These are phyloP conservation scores for Amanita rubescens DNA, from an alignment of 768 basidiomycete genomes.

Conservation along the genomic window DNA sequence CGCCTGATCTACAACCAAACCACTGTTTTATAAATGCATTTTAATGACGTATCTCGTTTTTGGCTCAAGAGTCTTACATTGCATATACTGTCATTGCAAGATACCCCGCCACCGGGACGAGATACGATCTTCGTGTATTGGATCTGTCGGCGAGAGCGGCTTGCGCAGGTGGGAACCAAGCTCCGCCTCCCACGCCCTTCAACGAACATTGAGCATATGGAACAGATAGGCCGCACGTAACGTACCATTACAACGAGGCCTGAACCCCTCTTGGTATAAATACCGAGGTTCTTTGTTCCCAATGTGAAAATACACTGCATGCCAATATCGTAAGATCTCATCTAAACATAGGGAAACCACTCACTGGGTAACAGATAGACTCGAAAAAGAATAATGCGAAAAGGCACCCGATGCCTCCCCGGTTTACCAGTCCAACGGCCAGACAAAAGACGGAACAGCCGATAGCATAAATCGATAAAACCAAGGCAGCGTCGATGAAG, in stretches of 20 bases:
- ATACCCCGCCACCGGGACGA: conserved; percentile 55
- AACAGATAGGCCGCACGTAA: conserved; percentile 8
- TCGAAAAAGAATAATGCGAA: conserved; percentile 70
- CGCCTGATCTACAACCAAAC: conserved; percentile 46
- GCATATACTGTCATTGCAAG: conserved; percentile 51
- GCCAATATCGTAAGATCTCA: neutral
- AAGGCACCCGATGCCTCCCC: conserved; percentile 50
- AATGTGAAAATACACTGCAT: conserved; percentile 53
- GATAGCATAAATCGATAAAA: conserved; percentile 47
- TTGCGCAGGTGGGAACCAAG: conserved; percentile 63
- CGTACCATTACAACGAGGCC: conserved; percentile 56
- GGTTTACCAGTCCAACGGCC: conserved; percentile 43
- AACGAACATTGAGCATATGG: neutral
- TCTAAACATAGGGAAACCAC: conserved; percentile 11
- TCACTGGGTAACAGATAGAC: conserved; percentile 63
- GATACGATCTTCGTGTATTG: conserved; percentile 47
- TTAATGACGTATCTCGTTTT: neutral
- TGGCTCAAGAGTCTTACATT: conserved; percentile 30
- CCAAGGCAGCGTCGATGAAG: conserved; percentile 56
- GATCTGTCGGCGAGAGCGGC: conserved; percentile 44
- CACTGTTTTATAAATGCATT: conserved; percentile 24
- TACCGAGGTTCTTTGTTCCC: conserved; percentile 56
- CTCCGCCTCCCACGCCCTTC: conserved; percentile 52
- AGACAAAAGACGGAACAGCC: conserved; percentile 46
- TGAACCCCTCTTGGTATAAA: conserved; percentile 53